These are phyloP conservation scores for Lactarius psammicola DNA, from an alignment of 768 basidiomycete species.

Conservation along the genomic window DNA sequence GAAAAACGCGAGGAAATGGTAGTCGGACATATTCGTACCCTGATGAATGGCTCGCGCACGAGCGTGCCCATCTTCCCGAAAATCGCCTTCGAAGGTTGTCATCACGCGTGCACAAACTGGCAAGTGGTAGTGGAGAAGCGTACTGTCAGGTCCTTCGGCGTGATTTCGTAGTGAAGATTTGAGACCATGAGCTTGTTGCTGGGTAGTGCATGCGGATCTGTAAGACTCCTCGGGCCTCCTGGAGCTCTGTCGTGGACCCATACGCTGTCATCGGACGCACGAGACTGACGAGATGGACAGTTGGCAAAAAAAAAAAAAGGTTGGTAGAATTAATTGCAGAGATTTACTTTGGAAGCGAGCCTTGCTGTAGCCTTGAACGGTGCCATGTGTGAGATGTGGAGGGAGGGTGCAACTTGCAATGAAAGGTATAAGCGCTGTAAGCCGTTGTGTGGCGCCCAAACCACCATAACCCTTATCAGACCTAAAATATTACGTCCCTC, in stretches of 20 bases:
- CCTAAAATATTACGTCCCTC: background rate
- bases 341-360: slow-evolving; percentile 6
- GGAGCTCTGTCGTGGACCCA: slow-evolving; percentile 26
- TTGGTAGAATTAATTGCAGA: background rate
- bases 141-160: slow-evolving; percentile 84
- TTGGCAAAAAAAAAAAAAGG: slow-evolving; percentile 3
- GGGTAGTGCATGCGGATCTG: background rate
- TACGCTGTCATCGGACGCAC: slow-evolving; percentile 20
- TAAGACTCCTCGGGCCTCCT: background rate
- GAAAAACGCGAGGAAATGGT: slow-evolving; percentile 45
- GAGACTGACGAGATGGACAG: slow-evolving; percentile 12
- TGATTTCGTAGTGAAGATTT: slow-evolving; percentile 90
- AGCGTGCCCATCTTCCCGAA: slow-evolving; percentile 93
- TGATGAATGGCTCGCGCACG: slow-evolving; percentile 88
- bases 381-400: slow-evolving; percentile 10
- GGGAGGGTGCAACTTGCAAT: background rate
- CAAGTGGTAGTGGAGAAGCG: slow-evolving; percentile 34
- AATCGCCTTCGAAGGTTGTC: slow-evolving; percentile 54
- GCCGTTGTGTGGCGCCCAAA: background rate
- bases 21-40: slow-evolving; percentile 70
- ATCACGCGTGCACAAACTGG: background rate
- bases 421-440: no score
- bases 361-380: slow-evolving; percentile 10
- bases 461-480: background rate
- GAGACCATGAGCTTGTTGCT: slow-evolving; percentile 62